These are phyloP conservation scores for Penicillium roqueforti DNA, from an alignment of 495 filamentous ascomycete species.

Conservation along the genomic window DNA sequence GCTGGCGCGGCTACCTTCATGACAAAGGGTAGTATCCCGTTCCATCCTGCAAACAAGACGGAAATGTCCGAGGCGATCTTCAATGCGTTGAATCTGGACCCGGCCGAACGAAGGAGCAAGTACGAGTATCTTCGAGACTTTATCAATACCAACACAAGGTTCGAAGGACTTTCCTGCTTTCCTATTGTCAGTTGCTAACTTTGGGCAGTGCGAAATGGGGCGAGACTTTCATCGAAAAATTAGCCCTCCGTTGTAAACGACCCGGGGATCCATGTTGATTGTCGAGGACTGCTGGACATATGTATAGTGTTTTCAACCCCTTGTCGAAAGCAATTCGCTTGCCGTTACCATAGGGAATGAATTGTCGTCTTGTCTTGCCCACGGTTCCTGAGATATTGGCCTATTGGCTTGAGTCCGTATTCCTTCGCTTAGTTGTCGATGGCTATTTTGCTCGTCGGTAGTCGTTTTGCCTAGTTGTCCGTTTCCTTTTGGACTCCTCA, in stretches of 20 bases:
- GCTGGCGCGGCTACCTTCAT: constrained; percentile 84
- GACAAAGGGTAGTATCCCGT: constrained; percentile 70
- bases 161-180: background rate
- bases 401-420: background rate
- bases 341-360: background rate
- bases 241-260: constrained; percentile 19
- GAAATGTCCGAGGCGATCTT: constrained; percentile 83
- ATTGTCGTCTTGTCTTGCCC: background rate
- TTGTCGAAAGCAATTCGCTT: background rate
- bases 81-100: constrained; percentile 77
- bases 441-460: background rate
- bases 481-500: background rate
- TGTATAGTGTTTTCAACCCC: background rate
- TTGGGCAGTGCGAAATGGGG: constrained; percentile 38
- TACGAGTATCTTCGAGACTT: constrained; percentile 78
- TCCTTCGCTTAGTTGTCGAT: background rate
- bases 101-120: constrained; percentile 68
- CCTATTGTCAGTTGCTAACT: constrained; percentile 3
- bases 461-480: background rate
- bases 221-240: constrained; percentile 30
- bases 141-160: constrained; percentile 84
- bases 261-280: constrained; percentile 10
- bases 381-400: background rate
- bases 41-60: constrained; percentile 90
- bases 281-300: background rate